Evolutionary conservation across 2,329 filamentous ascomycete genomes (phyloP), one percentile per base, ranked within the genome.

Genomic region (Myriosclerotinia curreyana): DNA sequence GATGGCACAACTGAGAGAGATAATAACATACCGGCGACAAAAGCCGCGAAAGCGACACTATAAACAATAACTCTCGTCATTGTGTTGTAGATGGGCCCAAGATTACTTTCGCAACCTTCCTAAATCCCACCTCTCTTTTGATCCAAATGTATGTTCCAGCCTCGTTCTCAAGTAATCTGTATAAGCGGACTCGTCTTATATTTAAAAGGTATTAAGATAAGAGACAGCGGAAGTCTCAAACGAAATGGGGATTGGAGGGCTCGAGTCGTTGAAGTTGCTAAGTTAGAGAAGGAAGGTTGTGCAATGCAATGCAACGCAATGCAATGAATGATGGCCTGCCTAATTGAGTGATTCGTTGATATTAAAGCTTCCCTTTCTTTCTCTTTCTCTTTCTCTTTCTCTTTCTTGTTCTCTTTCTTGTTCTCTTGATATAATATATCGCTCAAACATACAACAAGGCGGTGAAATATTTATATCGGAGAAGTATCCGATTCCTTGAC

Each of bases 11-110:
- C 22, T 58, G 42, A 8, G 11, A 34, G 15, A 59, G n/a, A 48
- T n/a, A 59, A 48, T 25, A 22, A 75, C 76, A 72, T 77, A 80
- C 79, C 78, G 53, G 75, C 76, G 22, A 78, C 67, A 64, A 80
- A 79, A 64, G 77, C 76, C 66, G 76, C 74, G 34, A 80, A 72
- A 62, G 75, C 75, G 64, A 74, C 70, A 64, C 68, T 73, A 68
- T 80, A 80, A 59, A 80, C 74, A 66, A 77, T 74, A 60, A 72
- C 71, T 71, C 79, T 75, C 65, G 79, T 79, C 79, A 81, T 81
- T 5, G 34, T 71, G 64, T 40, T 46, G 38, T 53, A 20, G 11
- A 42, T 17, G 4, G 38, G 28, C 25, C 28, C 48, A 51, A 51
- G 40, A 46, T 36, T 42, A 48, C 55, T 59, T 48, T 48, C 42